phyloP scores from a whole-genome alignment of 345 rosid species.

The Lepidium aucheri region DNA sequence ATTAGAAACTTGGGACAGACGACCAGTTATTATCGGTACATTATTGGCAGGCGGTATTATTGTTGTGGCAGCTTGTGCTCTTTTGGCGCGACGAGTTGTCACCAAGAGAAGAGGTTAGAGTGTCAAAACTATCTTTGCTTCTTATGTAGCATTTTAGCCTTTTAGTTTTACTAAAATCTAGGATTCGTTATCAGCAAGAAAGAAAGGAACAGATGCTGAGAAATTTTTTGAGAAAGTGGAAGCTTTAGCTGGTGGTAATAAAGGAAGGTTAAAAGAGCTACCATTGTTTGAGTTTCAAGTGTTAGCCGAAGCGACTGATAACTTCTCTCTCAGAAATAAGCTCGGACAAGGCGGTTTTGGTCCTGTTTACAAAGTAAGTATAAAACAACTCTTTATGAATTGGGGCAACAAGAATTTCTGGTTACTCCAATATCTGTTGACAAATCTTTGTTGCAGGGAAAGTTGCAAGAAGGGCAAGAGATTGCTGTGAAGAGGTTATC shows the following conservation, averaged over 20 bases:
- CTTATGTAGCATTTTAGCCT: background rate
- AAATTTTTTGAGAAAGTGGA: constrained; percentile 24
- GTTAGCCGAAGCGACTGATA: constrained; percentile 34
- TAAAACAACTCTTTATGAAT: background rate
- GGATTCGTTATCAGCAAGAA: constrained; percentile 8
- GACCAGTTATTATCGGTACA: constrained; percentile 10
- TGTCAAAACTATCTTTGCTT: background rate
- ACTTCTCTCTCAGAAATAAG: constrained; percentile 28
- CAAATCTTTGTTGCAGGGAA: constrained; percentile 32
- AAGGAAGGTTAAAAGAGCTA: constrained; percentile 28
- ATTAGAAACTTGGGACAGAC: constrained; percentile 8
- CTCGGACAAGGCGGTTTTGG: constrained; percentile 50
- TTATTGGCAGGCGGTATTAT: constrained; percentile 7
- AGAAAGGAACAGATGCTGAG: constrained; percentile 21
- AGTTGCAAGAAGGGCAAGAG: constrained; percentile 30
- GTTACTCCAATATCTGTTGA: background rate
- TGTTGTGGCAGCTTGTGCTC: constrained; percentile 18
- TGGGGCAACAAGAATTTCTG: background rate
- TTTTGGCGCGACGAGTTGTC: constrained; percentile 6
- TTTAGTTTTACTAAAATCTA: background rate
- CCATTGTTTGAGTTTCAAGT: constrained; percentile 36
- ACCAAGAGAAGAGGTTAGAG: constrained; percentile 15
- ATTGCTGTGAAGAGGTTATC: constrained; percentile 60
- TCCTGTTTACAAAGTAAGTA: constrained; percentile 33
- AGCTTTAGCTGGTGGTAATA: constrained; percentile 30